Percentiles rank a stretch among this genome's conserved stretches.
Evolutionary conservation across 768 basidiomycete genomes (phyloP).

Genomic region (Collybia sp.): DNA sequence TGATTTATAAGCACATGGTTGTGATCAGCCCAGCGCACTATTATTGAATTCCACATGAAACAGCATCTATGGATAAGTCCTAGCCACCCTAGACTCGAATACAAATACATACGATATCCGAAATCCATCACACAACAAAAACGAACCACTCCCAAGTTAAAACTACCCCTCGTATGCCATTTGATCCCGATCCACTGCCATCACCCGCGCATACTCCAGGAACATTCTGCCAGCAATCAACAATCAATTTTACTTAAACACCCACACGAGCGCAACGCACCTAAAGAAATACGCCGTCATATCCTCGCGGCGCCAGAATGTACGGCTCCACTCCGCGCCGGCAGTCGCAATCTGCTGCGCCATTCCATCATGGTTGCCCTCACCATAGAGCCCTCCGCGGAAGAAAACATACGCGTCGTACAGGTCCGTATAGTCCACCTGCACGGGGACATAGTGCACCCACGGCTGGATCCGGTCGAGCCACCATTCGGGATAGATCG

Average conservation of each 20-base stretch:
- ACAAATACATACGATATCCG: no score
- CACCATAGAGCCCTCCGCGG: conserved; percentile 45
- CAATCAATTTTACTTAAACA: no score
- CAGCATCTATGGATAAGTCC: no score
- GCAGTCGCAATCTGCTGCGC: conserved; percentile 48
- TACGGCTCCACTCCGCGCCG: conserved; percentile 46
- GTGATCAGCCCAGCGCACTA: no score
- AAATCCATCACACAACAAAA: no score
- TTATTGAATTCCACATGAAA: no score
- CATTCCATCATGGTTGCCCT: conserved; percentile 49
- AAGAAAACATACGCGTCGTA: conserved; percentile 68
- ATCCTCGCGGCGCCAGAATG: conserved; percentile 50
- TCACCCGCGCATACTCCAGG: conserved; percentile 46
- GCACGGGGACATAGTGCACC: conserved; percentile 68
- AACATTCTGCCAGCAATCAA: no score
- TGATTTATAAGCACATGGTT: no score
- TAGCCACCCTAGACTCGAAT: no score
- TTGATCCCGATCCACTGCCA: conserved; percentile 33
- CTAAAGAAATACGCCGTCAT: conserved; percentile 48
- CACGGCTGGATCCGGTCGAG: conserved; percentile 53
- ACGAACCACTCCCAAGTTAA: no score
- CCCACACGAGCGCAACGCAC: no score
- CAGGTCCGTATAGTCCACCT: conserved; percentile 55
- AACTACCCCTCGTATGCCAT: conserved; percentile 25
- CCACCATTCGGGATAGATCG: conserved; percentile 68